These are phyloP conservation scores for Camellia oleifera DNA, from an alignment of 179 eudicot genomes.

Conservation along the genomic window DNA sequence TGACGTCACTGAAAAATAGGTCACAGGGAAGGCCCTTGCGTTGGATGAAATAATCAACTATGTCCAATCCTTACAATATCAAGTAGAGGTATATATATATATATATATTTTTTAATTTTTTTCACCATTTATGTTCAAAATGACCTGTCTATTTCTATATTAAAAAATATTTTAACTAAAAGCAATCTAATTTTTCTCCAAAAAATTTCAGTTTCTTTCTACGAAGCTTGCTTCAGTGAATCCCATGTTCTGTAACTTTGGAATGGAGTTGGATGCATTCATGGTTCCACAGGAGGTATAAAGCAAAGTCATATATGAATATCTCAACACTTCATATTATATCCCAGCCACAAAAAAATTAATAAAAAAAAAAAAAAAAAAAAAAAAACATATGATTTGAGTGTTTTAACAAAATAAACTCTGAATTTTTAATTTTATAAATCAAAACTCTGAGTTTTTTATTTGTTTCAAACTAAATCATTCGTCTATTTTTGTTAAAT, in stretches of 20 bases:
- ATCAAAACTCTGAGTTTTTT: too few species aligned
- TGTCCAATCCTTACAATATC: constrained; percentile 71
- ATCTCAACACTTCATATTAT: background rate
- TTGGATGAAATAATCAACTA: constrained; percentile 81
- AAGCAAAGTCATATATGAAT: background rate
- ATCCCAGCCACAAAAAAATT: too few species aligned
- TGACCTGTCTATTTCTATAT: too few species aligned
- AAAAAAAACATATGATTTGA: too few species aligned
- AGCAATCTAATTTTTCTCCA: background rate
- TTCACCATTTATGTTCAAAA: too few species aligned
- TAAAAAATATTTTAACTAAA: background rate
- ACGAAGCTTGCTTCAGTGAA: constrained; percentile 66
- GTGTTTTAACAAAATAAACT: too few species aligned
- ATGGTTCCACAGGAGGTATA: constrained; percentile 42
- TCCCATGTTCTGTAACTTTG: constrained; percentile 59
- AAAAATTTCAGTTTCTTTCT: constrained; percentile 58
- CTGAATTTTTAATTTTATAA: too few species aligned
- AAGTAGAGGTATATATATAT: constrained; percentile 54
- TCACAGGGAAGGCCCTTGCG: constrained; percentile 83
- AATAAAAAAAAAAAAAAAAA: too few species aligned
- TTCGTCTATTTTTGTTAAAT: too few species aligned
- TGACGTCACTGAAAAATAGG: constrained; percentile 42
- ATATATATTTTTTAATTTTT: too few species aligned
- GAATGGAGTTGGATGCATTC: constrained; percentile 49
- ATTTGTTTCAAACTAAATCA: too few species aligned